phyloP scores from a whole-genome alignment of 352 stramenopile genomes.

The Halophytophthora polymorphica region DNA sequence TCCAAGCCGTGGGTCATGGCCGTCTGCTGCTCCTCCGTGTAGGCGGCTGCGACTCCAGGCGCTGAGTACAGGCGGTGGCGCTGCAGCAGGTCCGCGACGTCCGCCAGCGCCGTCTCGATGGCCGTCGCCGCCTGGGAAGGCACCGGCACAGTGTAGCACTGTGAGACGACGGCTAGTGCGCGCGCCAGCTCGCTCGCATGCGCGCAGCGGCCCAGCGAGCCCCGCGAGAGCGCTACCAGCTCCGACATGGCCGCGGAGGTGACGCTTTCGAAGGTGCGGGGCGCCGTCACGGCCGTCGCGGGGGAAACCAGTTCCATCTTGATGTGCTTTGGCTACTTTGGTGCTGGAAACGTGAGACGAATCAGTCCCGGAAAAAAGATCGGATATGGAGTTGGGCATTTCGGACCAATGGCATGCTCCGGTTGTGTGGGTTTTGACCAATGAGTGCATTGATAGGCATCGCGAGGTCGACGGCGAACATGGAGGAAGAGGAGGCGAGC shows the following conservation, averaged over 20 bases:
- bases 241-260: conserved; percentile 20
- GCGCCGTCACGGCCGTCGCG: background rate
- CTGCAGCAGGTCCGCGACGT: conserved; percentile 40
- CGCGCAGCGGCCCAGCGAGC: conserved; percentile 9
- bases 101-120: conserved; percentile 35
- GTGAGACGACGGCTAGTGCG: conserved; percentile 37
- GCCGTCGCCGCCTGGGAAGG: conserved; percentile 29
- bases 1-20: conserved; percentile 35
- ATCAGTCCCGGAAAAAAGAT: no score
- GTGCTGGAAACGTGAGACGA: no score
- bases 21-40: conserved; percentile 22
- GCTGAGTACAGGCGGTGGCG: conserved; percentile 34
- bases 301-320: no score
- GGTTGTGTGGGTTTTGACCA: no score
- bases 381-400: no score
- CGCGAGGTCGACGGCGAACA: no score
- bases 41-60: conserved; percentile 6
- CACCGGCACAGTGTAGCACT: conserved; percentile 46
- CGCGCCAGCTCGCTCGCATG: conserved; percentile 36
- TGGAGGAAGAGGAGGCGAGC: no score
- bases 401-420: no score
- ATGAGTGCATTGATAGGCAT: no score
- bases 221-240: conserved; percentile 21
- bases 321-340: no score
- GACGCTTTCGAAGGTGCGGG: conserved; percentile 21